Evolutionary conservation across 1,284 basidiomycete genomes (phyloP), one percentile per base, ranked within the genome.

Genomic region (Inonotus hispidus): DNA sequence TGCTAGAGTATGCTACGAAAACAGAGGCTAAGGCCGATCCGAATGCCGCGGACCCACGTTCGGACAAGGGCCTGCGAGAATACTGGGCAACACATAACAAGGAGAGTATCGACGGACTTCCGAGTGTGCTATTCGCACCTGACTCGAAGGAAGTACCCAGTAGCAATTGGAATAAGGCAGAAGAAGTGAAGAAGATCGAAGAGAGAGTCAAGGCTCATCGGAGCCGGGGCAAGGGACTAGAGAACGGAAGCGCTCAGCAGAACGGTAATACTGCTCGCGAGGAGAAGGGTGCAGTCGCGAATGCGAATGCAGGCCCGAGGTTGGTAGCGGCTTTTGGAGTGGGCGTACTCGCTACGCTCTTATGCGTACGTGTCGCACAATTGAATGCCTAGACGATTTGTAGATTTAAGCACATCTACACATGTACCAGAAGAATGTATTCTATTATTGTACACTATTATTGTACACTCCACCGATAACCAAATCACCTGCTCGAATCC

Each of bases 41-140:
- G 45, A 62, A 53, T 25, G 59, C 63, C 14, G 59, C 52, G 21
- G 61, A 65, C 35, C 39, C 38, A 23, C 61, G 53, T 2, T 39
- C 62, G 3, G 50, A 35, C 57, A 69, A 69, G 1, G 79, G 79
- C 0, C 71, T 81, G 66, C 75, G 73, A 60, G 65, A 71, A 1
- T 82, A 78, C 70, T 82, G 80, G 81, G 64, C 68, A 13, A 66
- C 66, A 1, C 70, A 74, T 47, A 82, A 82, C 50, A 58, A 70
- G 1, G 59, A 58, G 14, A 79, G 77, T 54, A 61, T 80, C 7
- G 78, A 80, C 62, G 79, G 79, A 21, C 73, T 82, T 3, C 78
- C 79, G 0, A 77, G 69, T 2, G 62, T 82, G 6, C 53, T 58
- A 7, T 63, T 62, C 13, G 73, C 74, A 1, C 72, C 71, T 19